phyloP scores from a whole-genome alignment of 495 filamentous ascomycete species.

The Aspergillus nidulans region DNA sequence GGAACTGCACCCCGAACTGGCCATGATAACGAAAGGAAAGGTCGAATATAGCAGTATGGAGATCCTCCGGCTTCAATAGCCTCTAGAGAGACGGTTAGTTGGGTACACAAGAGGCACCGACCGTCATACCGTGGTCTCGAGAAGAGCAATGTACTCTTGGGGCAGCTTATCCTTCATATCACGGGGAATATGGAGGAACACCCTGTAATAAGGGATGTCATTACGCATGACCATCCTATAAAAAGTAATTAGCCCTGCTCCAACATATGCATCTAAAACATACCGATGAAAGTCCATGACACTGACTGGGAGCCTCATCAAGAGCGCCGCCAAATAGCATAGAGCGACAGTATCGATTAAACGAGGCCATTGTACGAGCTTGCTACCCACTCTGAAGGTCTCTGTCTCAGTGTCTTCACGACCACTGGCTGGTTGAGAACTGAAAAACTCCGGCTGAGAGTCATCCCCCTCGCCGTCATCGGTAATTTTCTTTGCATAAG shows the following conservation, averaged over 20 bases:
- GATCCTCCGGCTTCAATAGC: slow-evolving; percentile 45
- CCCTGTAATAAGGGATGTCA: slow-evolving; percentile 44
- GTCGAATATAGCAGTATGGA: slow-evolving; percentile 61
- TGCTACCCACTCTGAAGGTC: slow-evolving; percentile 18
- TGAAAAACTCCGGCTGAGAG: slow-evolving; percentile 42
- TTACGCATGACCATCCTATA: slow-evolving; percentile 37
- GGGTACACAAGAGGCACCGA: neutral
- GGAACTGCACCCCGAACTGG: slow-evolving; percentile 67
- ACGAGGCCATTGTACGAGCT: slow-evolving; percentile 45
- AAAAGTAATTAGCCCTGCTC: neutral
- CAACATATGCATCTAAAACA: neutral
- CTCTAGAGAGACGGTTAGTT: slow-evolving; percentile 21
- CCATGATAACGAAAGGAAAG: slow-evolving; percentile 57
- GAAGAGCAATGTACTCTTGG: slow-evolving; percentile 48
- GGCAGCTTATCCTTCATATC: slow-evolving; percentile 64
- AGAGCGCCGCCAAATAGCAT: slow-evolving; percentile 61
- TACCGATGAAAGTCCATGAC: slow-evolving; percentile 59
- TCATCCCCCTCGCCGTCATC: slow-evolving; percentile 28
- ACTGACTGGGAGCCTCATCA: slow-evolving; percentile 61
- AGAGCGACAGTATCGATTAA: slow-evolving; percentile 60
- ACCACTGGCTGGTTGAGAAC: slow-evolving; percentile 40
- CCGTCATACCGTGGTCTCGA: slow-evolving; percentile 52
- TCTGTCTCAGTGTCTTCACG: slow-evolving; percentile 28
- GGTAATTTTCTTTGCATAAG: slow-evolving; percentile 38
- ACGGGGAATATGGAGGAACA: slow-evolving; percentile 50